phyloP scores from a whole-genome alignment of 2,329 filamentous ascomycete genomes.

The Diaporthe ilicicola region DNA sequence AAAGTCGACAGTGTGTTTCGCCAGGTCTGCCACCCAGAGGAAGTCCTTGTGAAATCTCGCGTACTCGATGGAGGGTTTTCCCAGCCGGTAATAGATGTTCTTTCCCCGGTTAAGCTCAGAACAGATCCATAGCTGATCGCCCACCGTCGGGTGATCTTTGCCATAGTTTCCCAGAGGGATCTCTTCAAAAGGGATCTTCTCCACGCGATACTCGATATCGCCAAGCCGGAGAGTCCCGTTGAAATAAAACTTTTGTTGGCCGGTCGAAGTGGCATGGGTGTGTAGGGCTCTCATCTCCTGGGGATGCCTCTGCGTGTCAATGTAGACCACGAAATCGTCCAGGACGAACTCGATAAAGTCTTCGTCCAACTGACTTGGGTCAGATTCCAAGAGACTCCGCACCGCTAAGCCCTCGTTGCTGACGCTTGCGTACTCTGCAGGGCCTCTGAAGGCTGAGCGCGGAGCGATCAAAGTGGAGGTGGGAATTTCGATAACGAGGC shows the following conservation, averaged over 20 bases:
- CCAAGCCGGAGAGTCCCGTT: slow-evolving; percentile 66
- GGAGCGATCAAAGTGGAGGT: slow-evolving; percentile 40
- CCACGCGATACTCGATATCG: slow-evolving; percentile 56
- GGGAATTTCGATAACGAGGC: slow-evolving; percentile 37
- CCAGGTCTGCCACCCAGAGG: slow-evolving; percentile 74
- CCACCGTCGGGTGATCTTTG: slow-evolving; percentile 54
- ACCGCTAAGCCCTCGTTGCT: slow-evolving; percentile 45
- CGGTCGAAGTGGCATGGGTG: slow-evolving; percentile 51
- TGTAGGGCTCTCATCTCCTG: slow-evolving; percentile 65
- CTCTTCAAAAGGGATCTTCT: slow-evolving; percentile 62
- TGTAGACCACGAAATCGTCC: slow-evolving; percentile 67
- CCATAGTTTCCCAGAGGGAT: slow-evolving; percentile 75
- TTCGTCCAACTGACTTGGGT: slow-evolving; percentile 33
- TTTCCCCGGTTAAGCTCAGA: slow-evolving; percentile 54
- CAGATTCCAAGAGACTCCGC: slow-evolving; percentile 39
- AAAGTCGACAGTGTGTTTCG: slow-evolving; percentile 78
- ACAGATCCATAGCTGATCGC: slow-evolving; percentile 69
- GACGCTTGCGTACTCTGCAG: slow-evolving; percentile 36
- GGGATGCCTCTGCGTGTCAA: slow-evolving; percentile 45
- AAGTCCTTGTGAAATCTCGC: slow-evolving; percentile 68
- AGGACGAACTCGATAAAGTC: slow-evolving; percentile 60
- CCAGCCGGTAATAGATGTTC: slow-evolving; percentile 71
- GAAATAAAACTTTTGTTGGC: slow-evolving; percentile 57
- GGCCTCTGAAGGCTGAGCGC: slow-evolving; percentile 41
- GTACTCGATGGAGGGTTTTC: slow-evolving; percentile 67